phyloP scores from a whole-genome alignment of 352 stramenopile genomes.

The Pilasporangium apinafurcum region DNA sequence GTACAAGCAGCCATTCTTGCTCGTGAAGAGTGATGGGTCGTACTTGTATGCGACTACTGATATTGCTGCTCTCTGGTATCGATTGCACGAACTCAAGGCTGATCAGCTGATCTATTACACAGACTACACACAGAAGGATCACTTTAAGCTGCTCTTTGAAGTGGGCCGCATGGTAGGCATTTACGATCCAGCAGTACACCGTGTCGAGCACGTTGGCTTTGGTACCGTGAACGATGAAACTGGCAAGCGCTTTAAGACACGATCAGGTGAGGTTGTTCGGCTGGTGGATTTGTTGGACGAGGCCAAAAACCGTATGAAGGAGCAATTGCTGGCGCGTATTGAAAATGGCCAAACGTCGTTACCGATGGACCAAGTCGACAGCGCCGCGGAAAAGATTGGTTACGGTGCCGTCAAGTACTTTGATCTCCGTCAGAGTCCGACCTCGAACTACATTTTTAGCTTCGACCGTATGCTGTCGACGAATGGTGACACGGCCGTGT shows the following conservation, averaged over 20 bases:
- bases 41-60: conserved; percentile 85
- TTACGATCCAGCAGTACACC: conserved; percentile 77
- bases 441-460: conserved; percentile 98
- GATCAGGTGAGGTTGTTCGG: conserved; percentile 96
- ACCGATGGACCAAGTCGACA: conserved; percentile 89
- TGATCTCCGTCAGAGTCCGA: conserved; percentile 96
- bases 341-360: conserved; percentile 86
- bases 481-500: conserved; percentile 99
- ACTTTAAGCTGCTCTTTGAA: conserved; percentile 84
- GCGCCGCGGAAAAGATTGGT: conserved; percentile 93
- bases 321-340: conserved; percentile 89
- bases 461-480: conserved; percentile 99
- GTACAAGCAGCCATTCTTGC: conserved; percentile 86
- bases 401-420: conserved; percentile 99
- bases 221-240: conserved; percentile 85
- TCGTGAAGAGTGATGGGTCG: conserved; percentile 82
- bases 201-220: conserved; percentile 79
- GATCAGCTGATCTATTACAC: conserved; percentile 84
- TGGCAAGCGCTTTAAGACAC: conserved; percentile 96
- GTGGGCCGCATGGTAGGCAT: conserved; percentile 73
- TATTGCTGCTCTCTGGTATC: conserved; percentile 83
- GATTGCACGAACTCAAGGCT: conserved; percentile 76
- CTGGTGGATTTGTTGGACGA: conserved; percentile 99
- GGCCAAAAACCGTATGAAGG: conserved; percentile 94
- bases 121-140: conserved; percentile 85